Conservation (phyloP, 2,329 filamentous ascomycete species). For the Immersiporthe knoxdaviesiana region DNA sequence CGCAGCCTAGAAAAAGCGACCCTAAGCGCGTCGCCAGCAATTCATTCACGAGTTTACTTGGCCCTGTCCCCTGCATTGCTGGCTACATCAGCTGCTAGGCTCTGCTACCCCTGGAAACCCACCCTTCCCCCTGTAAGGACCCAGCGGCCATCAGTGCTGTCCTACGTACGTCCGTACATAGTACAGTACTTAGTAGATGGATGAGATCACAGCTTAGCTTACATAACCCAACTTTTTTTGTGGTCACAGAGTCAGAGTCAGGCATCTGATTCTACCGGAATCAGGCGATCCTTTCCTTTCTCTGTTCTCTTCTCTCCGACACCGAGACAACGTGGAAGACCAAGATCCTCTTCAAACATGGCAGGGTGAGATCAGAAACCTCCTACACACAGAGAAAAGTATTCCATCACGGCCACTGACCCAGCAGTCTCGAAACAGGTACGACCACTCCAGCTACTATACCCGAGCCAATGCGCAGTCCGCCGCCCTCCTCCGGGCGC, state of each 20-base stretch:
- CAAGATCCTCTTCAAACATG: slow-evolving; percentile 21
- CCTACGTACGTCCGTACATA: no score
- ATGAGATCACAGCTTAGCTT: slow-evolving; percentile 28
- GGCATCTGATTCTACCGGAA: slow-evolving; percentile 25
- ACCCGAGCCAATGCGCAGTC: slow-evolving; percentile 84
- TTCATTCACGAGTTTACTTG: background rate
- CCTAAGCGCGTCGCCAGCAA: slow-evolving; percentile 15
- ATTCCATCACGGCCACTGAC: background rate
- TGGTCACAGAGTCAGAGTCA: slow-evolving; percentile 7
- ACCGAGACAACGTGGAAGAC: slow-evolving; percentile 2
- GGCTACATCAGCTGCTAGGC: slow-evolving; percentile 14
- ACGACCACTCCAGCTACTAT: slow-evolving; percentile 77
- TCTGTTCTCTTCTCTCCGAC: background rate
- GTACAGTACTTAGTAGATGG: background rate
- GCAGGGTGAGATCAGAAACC: slow-evolving; percentile 23
- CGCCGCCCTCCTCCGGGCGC: slow-evolving; percentile 85
- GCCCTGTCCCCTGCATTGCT: background rate
- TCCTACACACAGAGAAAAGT: background rate
- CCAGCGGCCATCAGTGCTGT: no score
- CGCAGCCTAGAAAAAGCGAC: slow-evolving; percentile 14
- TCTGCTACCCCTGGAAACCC: slow-evolving; percentile 1
- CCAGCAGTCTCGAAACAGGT: slow-evolving; percentile 35
- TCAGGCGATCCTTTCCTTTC: background rate
- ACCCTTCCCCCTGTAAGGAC: no score
- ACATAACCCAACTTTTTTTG: slow-evolving; percentile 23